Percentiles rank a stretch among this genome's conserved stretches.
Evolutionary conservation across 2,329 filamentous ascomycete genomes (phyloP).

Genomic region (Lecanicillium sp.): DNA sequence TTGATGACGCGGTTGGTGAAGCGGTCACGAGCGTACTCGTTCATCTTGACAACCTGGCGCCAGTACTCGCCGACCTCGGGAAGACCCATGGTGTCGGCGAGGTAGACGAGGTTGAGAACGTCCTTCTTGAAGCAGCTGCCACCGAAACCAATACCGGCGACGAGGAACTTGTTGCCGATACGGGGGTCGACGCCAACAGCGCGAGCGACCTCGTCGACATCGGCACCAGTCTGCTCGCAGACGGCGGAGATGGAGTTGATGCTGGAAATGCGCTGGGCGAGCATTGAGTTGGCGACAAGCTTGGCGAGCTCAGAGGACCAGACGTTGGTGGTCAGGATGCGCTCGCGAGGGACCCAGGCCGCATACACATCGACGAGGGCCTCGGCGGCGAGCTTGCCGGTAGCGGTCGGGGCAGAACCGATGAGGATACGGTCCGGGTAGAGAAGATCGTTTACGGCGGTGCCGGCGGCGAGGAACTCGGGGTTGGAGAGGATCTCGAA

Average conservation of each 20-base stretch:
- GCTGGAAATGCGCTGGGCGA: constrained; percentile 73
- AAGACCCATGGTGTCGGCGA: constrained; percentile 63
- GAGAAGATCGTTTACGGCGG: constrained; percentile 65
- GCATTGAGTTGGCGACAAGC: constrained; percentile 72
- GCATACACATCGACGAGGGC: constrained; percentile 61
- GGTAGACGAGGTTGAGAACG: constrained; percentile 65
- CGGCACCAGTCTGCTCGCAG: constrained; percentile 69
- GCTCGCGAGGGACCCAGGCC: constrained; percentile 60
- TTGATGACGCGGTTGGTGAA: constrained; percentile 62
- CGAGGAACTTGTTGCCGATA: constrained; percentile 67
- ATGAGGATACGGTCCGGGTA: constrained; percentile 70
- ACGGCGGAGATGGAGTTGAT: constrained; percentile 79
- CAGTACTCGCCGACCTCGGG: constrained; percentile 71
- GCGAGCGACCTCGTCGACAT: constrained; percentile 65
- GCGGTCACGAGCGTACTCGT: constrained; percentile 65
- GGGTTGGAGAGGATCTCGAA: constrained; percentile 79
- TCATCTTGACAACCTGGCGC: constrained; percentile 67
- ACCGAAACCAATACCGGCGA: constrained; percentile 71
- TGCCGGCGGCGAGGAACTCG: constrained; percentile 74
- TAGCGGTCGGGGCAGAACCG: constrained; percentile 56
- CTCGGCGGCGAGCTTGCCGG: constrained; percentile 56
- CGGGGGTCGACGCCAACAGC: constrained; percentile 64
- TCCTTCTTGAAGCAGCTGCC: constrained; percentile 82
- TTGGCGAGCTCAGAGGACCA: constrained; percentile 77
- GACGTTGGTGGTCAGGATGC: constrained; percentile 66